Evolutionary conservation across 768 basidiomycete species (phyloP).

Genomic region (Austroboletus festivus): DNA sequence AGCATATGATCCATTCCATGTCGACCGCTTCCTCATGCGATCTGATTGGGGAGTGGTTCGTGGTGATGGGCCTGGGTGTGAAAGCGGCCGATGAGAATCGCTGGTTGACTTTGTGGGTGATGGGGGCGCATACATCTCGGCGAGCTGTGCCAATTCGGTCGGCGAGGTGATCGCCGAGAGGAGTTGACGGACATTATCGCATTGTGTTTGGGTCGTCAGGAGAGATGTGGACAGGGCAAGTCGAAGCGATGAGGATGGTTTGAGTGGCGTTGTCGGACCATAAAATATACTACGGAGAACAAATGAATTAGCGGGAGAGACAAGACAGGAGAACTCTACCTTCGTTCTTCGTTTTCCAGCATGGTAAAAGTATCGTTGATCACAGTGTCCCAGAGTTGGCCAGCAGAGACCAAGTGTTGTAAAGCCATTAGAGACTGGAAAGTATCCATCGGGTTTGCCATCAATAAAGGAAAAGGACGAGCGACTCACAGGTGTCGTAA

Average conservation of each 20-base stretch:
- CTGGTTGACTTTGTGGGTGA: constrained; percentile 44
- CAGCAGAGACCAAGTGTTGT: constrained; percentile 63
- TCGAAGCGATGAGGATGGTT: constrained; percentile 43
- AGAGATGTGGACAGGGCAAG: constrained; percentile 71
- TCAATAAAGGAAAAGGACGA: constrained; percentile 5
- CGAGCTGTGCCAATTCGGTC: constrained; percentile 66
- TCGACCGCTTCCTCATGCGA: constrained; percentile 54
- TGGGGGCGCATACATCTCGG: constrained; percentile 87
- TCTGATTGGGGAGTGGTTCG: constrained; percentile 12
- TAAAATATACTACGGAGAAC: constrained; percentile 33
- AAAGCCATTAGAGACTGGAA: constrained; percentile 61
- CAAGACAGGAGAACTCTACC: constrained; percentile 37
- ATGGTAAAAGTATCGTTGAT: constrained; percentile 65
- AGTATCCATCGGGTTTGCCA: constrained; percentile 2
- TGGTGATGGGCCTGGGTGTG: constrained; percentile 36
- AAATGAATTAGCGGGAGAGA: not conserved
- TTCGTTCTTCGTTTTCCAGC: constrained; percentile 69
- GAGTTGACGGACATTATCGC: constrained; percentile 77
- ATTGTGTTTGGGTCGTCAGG: constrained; percentile 73
- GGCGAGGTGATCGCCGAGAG: constrained; percentile 74
- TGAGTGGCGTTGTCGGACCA: constrained; percentile 39
- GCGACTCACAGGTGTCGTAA: constrained; percentile 51
- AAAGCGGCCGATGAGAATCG: constrained; percentile 42
- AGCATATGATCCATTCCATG: constrained; percentile 71
- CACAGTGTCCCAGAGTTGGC: constrained; percentile 69